Evolutionary conservation across 2,329 filamentous ascomycete species (phyloP).

Genomic region (Ascochyta clinopodiicola): DNA sequence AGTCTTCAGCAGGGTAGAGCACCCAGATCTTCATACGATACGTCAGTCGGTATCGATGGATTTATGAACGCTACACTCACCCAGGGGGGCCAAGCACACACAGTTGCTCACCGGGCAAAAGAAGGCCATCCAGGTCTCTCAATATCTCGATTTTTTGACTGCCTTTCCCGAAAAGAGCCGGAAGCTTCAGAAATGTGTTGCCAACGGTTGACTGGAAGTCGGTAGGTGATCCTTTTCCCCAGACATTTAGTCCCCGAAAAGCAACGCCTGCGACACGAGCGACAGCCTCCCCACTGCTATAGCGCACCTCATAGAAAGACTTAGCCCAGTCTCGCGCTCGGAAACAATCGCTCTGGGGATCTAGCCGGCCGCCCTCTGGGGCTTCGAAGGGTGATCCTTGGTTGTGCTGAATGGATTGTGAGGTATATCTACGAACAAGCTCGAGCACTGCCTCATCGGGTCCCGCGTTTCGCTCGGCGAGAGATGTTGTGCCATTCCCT

Average conservation of each 20-base stretch:
- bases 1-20: conserved; percentile 82
- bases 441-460: conserved; percentile 24
- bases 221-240: conserved; percentile 68
- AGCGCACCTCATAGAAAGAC: conserved; percentile 53
- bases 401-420: conserved; percentile 45
- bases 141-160: conserved; percentile 69
- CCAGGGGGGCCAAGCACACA: conserved; percentile 73
- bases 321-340: conserved; percentile 53
- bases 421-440: conserved; percentile 51
- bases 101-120: conserved; percentile 73
- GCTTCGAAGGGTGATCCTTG: conserved; percentile 43
- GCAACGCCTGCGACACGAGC: conserved; percentile 64
- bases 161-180: conserved; percentile 58
- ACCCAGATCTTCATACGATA: conserved; percentile 58
- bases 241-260: conserved; percentile 70
- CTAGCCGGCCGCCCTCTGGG: conserved; percentile 47
- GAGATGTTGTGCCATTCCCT: neutral
- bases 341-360: conserved; percentile 53
- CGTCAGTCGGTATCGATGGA: conserved; percentile 1
- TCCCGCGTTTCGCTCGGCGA: conserved; percentile 11
- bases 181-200: conserved; percentile 64
- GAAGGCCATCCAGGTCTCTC: conserved; percentile 69
- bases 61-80: conserved; percentile 10
- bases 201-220: conserved; percentile 73
- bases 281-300: conserved; percentile 57